A percentile compares a stretch with the other conserved stretches of the same genome.
phyloP scores from a whole-genome alignment of 768 basidiomycete species.

The Crucibulum laeve region DNA sequence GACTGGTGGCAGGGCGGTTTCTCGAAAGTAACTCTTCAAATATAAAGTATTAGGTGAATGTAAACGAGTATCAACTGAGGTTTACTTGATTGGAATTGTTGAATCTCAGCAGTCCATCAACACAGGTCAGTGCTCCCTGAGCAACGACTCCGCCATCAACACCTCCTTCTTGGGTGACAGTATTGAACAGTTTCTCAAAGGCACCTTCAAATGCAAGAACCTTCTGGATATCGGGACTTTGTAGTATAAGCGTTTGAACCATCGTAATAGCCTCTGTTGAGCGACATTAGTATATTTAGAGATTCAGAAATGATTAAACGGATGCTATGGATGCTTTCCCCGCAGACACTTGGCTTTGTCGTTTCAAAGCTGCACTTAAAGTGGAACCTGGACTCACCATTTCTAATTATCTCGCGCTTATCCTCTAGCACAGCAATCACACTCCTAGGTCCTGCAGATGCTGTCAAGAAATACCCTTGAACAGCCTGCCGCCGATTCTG shows the following conservation, averaged over 20 bases:
- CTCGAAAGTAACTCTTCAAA: slow-evolving; percentile 89
- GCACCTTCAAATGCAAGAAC: slow-evolving; percentile 95
- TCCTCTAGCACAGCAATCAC: slow-evolving; percentile 77
- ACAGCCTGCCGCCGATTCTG: slow-evolving; percentile 78
- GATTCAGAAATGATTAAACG: too few species aligned
- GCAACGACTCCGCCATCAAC: slow-evolving; percentile 87
- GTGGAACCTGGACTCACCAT: slow-evolving; percentile 52
- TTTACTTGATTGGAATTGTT: slow-evolving; percentile 92
- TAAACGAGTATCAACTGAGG: neutral
- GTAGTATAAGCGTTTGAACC: slow-evolving; percentile 74
- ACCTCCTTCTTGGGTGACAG: slow-evolving; percentile 83
- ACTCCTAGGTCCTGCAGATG: slow-evolving; percentile 70
- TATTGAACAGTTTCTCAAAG: slow-evolving; percentile 92
- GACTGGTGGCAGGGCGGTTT: slow-evolving; percentile 69
- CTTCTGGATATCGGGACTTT: slow-evolving; percentile 94
- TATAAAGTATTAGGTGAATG: slow-evolving; percentile 11
- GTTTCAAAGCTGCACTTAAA: neutral
- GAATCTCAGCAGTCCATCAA: slow-evolving; percentile 84
- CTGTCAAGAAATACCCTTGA: slow-evolving; percentile 89
- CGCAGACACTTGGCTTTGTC: neutral
- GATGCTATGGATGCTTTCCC: neutral
- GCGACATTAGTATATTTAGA: neutral
- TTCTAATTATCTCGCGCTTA: slow-evolving; percentile 82
- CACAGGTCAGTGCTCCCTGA: slow-evolving; percentile 80
- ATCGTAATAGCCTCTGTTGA: slow-evolving; percentile 75